A percentile compares a stretch with the other conserved stretches of the same genome.
Evolutionary conservation across 306 rosid species (phyloP).

Genomic region (Cajanus cajan): DNA sequence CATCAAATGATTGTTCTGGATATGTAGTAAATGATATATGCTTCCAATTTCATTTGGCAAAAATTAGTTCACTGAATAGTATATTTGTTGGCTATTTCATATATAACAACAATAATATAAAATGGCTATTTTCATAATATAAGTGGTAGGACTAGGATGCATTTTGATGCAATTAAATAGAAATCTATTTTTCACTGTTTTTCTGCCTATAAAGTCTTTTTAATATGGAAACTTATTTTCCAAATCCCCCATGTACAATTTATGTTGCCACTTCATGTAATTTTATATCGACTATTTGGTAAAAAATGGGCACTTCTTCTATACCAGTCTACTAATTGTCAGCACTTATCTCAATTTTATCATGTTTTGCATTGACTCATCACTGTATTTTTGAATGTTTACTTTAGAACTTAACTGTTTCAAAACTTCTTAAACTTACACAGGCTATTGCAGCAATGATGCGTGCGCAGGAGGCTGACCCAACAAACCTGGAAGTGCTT

Average conservation of each 20-base stretch:
- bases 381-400: background rate
- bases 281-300: background rate
- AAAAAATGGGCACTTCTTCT: background rate
- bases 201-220: constrained; percentile 1
- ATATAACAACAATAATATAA: background rate
- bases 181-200: background rate
- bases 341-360: constrained; percentile 9
- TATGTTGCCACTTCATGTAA: constrained; percentile 1
- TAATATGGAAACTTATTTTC: background rate
- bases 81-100: constrained; percentile 2
- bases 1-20: background rate
- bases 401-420: constrained; percentile 19
- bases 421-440: background rate
- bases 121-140: background rate
- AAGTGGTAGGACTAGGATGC: constrained; percentile 14
- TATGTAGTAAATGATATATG: background rate
- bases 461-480: constrained; percentile 96
- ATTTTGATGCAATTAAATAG: constrained; percentile 1
- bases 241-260: background rate
- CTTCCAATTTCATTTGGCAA: constrained; percentile 11
- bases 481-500: constrained; percentile 96
- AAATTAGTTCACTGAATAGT: constrained; percentile 10
- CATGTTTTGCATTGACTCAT: constrained; percentile 1
- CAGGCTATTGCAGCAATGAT: constrained; percentile 99
- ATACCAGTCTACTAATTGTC: constrained; percentile 5